Base-by-base conservation (phyloP, 169 alveolate species). In the Eimeria mitis region DNA sequence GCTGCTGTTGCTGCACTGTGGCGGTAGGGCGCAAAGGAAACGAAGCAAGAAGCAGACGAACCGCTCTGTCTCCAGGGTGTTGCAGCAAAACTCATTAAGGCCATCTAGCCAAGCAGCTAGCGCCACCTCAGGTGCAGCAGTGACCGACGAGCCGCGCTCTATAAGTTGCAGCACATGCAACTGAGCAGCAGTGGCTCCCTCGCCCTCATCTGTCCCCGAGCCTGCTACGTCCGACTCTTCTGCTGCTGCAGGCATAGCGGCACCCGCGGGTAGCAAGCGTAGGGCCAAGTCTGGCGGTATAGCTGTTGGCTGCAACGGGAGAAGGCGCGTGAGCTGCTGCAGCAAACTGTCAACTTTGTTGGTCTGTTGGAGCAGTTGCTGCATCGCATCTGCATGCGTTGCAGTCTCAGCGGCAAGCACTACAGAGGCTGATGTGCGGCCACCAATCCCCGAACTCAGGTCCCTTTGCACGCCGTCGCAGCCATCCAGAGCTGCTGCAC, bases 401-500 rank as follows among this genome's bases (percentile, higher is more conserved):
- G 63, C 94, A 52, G 84, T 40, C 34, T 87, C 94, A 28, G 83
- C 94, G 6, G 94, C 94, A 19, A 87, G 94, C 9, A 68, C 94
- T 87, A 49, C 28, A 13, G 94, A 87, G 37, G 81, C 83, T 13
- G 94, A 87, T 21, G 71, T 87, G 34, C 78, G n/a, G 37, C 78
- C 70, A 16, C 83, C 94, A 11, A 65, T 65, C 37, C 61, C 94
- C 54, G 49, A 19, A 6, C 25, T 28, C 78, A 63, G 13, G 59
- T 40, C 94, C 28, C 34, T 31, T 14, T 47, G 89, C 75, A 59
- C 75, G 13, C 91, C 78, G 91, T 84, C 91, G 56, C 91, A 84
- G 68, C 94, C 94, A 28, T 87, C 94, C 83, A 87, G 52, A 16
- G 94, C 94, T 34, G 94, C 94, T 16, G 83, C 94, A 40, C 94